Base-by-base conservation (phyloP, 1,139 yeast genomes). In the Zygoascus sp. region DNA sequence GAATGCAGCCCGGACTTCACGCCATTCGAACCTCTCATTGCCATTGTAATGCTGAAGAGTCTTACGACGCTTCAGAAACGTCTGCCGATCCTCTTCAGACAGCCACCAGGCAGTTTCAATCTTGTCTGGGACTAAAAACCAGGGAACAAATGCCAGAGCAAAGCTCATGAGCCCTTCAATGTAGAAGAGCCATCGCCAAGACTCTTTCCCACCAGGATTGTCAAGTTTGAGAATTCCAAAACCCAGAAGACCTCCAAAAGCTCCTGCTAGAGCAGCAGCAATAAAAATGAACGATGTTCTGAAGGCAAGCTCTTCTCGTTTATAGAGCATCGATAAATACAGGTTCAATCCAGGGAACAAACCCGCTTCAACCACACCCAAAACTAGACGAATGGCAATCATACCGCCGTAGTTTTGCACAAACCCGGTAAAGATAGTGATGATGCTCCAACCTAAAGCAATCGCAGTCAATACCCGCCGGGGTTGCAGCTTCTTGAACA, bases 181-280 rank as follows among this genome's bases (percentile, higher is more conserved):
- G 53, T 83, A 75, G 63, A 80, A 84, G 51, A 84, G 72, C 84
- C 87, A 83, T 63, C 79, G 73, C 92, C 90, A 83, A n/a, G 83
- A 70, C 13, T 58, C 61, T 38, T 70, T 56, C 5, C 81, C 81
- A 42, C 69, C 72, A 11, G 56, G 63, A 10, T 79, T 79, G 53
- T 74, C 68, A 52, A 80, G 62, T 47, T 72, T 76, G 58, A 75
- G 65, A 44, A 80, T 74, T 47, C 81, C 81, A 45, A 75, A 79
- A 22, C 86, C 86, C 50, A 86, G 75, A 44, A 87, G 77, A 49
- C 95, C 94, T 47, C 87, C 84, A 65, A 85, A 84, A 2, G 90
- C 95, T 61, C 92, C 89, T 21, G 90, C 84, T 50, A 83, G 71
- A 56, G 82, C 76, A 11, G 87, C 79, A 42, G 87, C 83, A 39